A percentile compares a stretch with the other conserved stretches of the same genome.
Conservation (phyloP, 345 rosid species). For the Moricandia moricandioides region DNA sequence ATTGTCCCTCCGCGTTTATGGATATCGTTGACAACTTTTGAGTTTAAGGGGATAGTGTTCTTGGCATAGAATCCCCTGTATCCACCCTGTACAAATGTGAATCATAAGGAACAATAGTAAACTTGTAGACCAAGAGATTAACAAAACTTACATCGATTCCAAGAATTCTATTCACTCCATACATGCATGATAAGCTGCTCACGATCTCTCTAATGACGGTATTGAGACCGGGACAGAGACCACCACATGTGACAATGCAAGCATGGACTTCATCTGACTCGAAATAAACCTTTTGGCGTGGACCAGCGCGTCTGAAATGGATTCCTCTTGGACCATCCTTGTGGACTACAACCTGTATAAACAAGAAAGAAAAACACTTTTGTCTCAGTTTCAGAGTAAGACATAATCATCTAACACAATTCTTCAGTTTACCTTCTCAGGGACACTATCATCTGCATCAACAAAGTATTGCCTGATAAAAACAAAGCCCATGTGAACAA, state of each 20-base stretch:
- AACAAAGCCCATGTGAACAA: not conserved
- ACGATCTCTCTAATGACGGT: slow-evolving; percentile 87
- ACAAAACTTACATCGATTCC: slow-evolving; percentile 70
- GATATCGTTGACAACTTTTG: slow-evolving; percentile 73
- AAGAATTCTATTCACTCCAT: slow-evolving; percentile 69
- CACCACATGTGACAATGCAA: slow-evolving; percentile 91
- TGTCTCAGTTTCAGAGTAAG: not conserved
- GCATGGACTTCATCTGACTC: slow-evolving; percentile 78
- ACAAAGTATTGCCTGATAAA: slow-evolving; percentile 84
- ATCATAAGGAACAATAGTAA: not conserved
- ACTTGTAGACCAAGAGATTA: not conserved
- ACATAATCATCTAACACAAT: not conserved
- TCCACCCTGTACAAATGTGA: slow-evolving; percentile 60
- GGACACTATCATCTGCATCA: slow-evolving; percentile 69
- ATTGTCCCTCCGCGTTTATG: slow-evolving; percentile 93
- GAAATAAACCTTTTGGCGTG: slow-evolving; percentile 82
- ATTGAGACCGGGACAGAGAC: slow-evolving; percentile 90
- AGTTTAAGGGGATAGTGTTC: slow-evolving; percentile 63
- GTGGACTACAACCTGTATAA: slow-evolving; percentile 71
- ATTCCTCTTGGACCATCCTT: slow-evolving; percentile 68
- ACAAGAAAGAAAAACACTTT: not conserved
- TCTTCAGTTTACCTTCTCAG: slow-evolving; percentile 56
- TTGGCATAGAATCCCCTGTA: slow-evolving; percentile 83
- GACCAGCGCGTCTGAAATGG: slow-evolving; percentile 90
- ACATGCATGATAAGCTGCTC: slow-evolving; percentile 66